A percentile compares a stretch with the other conserved stretches of the same genome.
Conservation (phyloP, 768 basidiomycete genomes). For the Rubroboletus satanas region DNA sequence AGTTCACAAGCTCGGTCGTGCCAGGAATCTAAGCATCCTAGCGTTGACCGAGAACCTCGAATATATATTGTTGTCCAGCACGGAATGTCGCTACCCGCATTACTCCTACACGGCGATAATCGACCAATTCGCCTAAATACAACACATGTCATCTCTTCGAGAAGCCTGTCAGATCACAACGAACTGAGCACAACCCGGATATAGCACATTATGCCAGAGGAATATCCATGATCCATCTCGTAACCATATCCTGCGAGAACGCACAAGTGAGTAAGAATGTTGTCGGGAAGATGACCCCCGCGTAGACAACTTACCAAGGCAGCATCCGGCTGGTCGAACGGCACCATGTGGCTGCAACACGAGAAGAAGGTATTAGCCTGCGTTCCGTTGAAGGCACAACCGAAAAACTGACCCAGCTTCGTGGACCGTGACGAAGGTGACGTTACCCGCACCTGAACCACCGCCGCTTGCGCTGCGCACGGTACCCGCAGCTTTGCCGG, state of each 20-base stretch:
- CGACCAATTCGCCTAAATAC: not conserved
- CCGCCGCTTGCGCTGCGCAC: conserved; percentile 67
- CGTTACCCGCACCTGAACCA: conserved; percentile 69
- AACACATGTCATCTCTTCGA: not conserved
- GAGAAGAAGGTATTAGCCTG: conserved; percentile 6
- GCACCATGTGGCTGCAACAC: conserved; percentile 74
- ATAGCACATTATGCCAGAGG: conserved; percentile 36
- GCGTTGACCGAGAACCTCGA: not conserved
- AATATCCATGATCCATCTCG: conserved; percentile 52
- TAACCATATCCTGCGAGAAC: conserved; percentile 50
- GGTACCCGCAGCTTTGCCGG: conserved; percentile 59
- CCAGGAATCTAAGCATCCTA: not conserved
- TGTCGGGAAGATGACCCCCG: not conserved
- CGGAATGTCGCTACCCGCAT: not conserved
- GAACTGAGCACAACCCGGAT: not conserved
- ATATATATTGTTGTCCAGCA: not conserved
- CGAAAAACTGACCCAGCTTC: conserved; percentile 67
- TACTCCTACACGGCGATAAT: not conserved
- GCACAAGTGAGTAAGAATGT: not conserved
- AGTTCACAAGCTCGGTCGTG: no score
- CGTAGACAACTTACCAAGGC: conserved; percentile 53
- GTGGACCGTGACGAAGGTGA: conserved; percentile 74
- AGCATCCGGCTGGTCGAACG: conserved; percentile 85
- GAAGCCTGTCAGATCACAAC: not conserved
- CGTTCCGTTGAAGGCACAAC: not conserved